Evolutionary conservation across 2,329 filamentous ascomycete genomes (phyloP).

Genomic region (Penicillium capsulatum): DNA sequence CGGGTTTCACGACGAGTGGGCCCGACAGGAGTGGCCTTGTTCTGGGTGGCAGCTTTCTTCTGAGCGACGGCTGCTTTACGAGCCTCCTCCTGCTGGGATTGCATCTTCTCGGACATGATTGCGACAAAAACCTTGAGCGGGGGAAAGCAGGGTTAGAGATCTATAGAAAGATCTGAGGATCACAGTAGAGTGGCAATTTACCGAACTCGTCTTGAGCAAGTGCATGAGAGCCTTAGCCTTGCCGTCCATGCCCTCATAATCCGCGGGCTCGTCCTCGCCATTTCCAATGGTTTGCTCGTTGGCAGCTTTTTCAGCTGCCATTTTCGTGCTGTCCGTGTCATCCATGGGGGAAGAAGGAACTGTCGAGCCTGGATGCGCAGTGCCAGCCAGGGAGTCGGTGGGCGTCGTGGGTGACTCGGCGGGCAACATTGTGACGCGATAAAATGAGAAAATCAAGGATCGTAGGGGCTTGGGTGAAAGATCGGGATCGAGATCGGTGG

Average conservation of each 20-base stretch:
- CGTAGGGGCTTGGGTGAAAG: background rate
- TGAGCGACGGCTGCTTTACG: conserved; percentile 34
- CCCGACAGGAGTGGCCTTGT: conserved; percentile 21
- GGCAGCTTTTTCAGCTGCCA: conserved; percentile 5
- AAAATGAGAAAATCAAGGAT: background rate
- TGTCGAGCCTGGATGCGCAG: conserved; percentile 28
- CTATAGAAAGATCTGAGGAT: background rate
- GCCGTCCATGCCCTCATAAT: conserved; percentile 41
- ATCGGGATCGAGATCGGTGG: background rate
- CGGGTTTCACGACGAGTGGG: conserved; percentile 22
- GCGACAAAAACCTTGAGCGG: conserved; percentile 45
- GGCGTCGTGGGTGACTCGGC: conserved; percentile 25
- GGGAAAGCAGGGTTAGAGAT: conserved; percentile 1
- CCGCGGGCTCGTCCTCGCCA: conserved; percentile 22
- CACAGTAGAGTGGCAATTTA: conserved; percentile 17
- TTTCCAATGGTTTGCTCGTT: conserved; percentile 14
- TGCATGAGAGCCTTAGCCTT: conserved; percentile 45
- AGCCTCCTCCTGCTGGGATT: conserved; percentile 45
- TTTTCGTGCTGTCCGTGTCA: conserved; percentile 13
- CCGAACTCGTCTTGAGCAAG: conserved; percentile 45
- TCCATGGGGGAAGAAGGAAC: conserved; percentile 28
- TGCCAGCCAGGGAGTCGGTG: conserved; percentile 25
- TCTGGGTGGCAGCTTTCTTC: conserved; percentile 32
- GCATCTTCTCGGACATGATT: conserved; percentile 50
- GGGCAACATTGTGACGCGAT: conserved; percentile 22